Percentiles rank a stretch among this genome's conserved stretches.
Conservation (phyloP, 2,329 filamentous ascomycete genomes). For the Neonectria magnoliae region DNA sequence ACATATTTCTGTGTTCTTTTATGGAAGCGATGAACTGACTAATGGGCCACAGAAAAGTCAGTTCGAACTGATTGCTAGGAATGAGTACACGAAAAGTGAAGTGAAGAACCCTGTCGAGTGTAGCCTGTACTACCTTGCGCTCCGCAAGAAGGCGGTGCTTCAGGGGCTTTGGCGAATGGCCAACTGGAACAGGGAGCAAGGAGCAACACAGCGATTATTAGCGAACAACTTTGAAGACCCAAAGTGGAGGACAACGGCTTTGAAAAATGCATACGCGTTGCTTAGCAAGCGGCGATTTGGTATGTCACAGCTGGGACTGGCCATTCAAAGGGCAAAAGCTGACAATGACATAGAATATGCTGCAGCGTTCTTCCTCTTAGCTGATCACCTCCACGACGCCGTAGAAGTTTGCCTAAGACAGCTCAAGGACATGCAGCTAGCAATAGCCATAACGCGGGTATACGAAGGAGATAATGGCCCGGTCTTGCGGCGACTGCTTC, state of each 20-base stretch:
- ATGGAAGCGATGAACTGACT: constrained; percentile 17
- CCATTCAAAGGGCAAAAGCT: constrained; percentile 25
- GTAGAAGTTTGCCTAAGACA: constrained; percentile 88
- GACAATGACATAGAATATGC: constrained; percentile 79
- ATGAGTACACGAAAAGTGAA: constrained; percentile 90
- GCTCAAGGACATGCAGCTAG: constrained; percentile 87
- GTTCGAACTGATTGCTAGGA: constrained; percentile 90
- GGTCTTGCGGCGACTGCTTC: constrained; percentile 76
- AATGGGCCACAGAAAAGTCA: constrained; percentile 60
- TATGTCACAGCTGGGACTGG: constrained; percentile 51
- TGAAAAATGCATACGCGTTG: constrained; percentile 96
- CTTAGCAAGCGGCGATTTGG: constrained; percentile 90
- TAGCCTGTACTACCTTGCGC: constrained; percentile 88
- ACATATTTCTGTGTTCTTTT: not conserved
- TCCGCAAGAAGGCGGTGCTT: constrained; percentile 89
- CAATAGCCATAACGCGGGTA: constrained; percentile 85
- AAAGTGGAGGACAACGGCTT: constrained; percentile 86
- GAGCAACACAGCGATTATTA: constrained; percentile 79
- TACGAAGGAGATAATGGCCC: constrained; percentile 87
- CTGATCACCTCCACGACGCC: constrained; percentile 84
- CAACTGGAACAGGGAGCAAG: constrained; percentile 86
- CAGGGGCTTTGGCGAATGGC: constrained; percentile 96
- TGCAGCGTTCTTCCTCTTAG: constrained; percentile 93
- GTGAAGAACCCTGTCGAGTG: constrained; percentile 92
- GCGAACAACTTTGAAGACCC: constrained; percentile 91